phyloP scores from a whole-genome alignment of 2,329 filamentous ascomycete genomes.

The Diaporthe ilicicola region DNA sequence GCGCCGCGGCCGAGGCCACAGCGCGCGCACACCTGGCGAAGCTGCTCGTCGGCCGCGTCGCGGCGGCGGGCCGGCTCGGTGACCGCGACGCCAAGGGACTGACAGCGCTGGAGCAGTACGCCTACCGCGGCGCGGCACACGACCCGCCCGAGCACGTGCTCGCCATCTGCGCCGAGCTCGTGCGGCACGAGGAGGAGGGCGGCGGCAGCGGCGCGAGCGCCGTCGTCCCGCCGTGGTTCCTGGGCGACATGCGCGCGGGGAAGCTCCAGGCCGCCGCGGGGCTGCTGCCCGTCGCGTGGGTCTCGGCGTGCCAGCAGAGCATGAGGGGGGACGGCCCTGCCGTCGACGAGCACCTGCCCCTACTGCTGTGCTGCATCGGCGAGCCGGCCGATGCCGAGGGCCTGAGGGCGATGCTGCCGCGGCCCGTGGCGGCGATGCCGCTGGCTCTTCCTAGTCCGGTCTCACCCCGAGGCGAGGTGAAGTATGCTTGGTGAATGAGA shows the following conservation, averaged over 20 bases:
- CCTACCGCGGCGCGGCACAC: not conserved
- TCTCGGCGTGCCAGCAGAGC: constrained; percentile 24
- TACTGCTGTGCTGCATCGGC: not conserved
- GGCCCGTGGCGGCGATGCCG: not conserved
- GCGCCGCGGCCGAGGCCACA: not conserved
- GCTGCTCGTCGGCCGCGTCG: constrained; percentile 9
- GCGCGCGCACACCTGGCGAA: not conserved
- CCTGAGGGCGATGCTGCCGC: constrained; percentile 8
- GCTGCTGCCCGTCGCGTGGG: constrained; percentile 18
- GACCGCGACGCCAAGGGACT: constrained; percentile 9
- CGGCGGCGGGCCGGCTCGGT: constrained; percentile 2
- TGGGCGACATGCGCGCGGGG: constrained; percentile 6
- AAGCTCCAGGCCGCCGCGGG: not conserved
- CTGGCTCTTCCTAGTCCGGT: not conserved
- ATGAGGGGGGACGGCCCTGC: not conserved
- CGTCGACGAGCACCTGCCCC: not conserved
- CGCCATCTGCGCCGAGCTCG: constrained; percentile 16
- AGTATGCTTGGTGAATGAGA: not conserved
- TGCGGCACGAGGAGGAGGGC: constrained; percentile 1
- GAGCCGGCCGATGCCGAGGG: not conserved
- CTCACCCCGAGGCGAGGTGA: not conserved
- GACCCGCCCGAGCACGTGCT: constrained; percentile 3
- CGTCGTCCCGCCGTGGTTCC: not conserved
- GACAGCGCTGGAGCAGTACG: constrained; percentile 24
- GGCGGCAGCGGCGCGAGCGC: not conserved